A percentile compares a stretch with the other conserved stretches of the same genome.
Conservation (phyloP, 2,329 filamentous ascomycete species). For the Bisporella sp. region DNA sequence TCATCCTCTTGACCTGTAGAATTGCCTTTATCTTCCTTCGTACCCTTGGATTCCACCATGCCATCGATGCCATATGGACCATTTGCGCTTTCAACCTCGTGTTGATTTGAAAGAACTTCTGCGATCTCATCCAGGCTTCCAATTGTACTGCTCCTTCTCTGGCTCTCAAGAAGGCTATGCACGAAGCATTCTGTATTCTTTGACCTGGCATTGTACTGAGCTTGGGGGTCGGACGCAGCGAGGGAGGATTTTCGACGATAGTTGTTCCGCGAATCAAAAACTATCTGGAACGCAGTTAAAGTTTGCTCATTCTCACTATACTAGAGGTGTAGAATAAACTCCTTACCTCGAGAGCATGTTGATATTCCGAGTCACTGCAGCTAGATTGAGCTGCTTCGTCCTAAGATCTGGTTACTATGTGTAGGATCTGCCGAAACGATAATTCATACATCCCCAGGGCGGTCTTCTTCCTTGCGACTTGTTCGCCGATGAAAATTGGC, state of each 20-base stretch:
- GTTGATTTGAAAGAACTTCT: conserved; percentile 16
- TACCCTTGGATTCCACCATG: conserved; percentile 1
- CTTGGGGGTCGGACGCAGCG: conserved; percentile 41
- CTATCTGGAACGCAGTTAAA: conserved; percentile 35
- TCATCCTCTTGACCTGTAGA: conserved; percentile 47
- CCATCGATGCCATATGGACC: neutral
- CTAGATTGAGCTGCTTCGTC: conserved; percentile 17
- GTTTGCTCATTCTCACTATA: neutral
- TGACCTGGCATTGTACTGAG: conserved; percentile 30
- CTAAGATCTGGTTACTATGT: no score
- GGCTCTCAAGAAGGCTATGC: conserved; percentile 56
- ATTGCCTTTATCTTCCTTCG: conserved; percentile 1
- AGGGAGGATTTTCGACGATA: conserved; percentile 63
- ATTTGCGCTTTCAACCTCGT: conserved; percentile 1
- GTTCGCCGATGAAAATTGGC: no score
- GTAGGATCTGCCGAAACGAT: no score
- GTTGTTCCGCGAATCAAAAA: conserved; percentile 53
- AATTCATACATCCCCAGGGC: no score
- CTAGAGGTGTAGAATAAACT: neutral
- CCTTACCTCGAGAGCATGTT: conserved; percentile 37
- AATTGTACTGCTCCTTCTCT: conserved; percentile 32
- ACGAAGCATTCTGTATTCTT: conserved; percentile 54
- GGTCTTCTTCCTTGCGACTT: no score
- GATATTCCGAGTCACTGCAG: conserved; percentile 27
- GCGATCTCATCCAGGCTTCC: conserved; percentile 22